These are phyloP conservation scores for Mucor lusitanicus DNA, from an alignment of 371 early-diverging fungal species.

Conservation along the genomic window DNA sequence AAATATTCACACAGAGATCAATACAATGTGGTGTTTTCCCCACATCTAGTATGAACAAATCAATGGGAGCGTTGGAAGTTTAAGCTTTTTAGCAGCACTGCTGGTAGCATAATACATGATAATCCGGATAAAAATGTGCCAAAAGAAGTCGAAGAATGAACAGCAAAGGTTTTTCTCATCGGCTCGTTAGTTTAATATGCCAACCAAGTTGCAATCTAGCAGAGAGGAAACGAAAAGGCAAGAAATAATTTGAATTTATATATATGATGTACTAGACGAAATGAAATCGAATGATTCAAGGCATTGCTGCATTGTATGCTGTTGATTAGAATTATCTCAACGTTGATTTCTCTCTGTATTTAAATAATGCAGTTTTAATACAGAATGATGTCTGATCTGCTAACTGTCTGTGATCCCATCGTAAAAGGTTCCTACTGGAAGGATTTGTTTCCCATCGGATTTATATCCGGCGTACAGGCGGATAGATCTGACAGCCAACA, in stretches of 20 bases:
- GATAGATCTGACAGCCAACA: no score
- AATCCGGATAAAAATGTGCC: neutral
- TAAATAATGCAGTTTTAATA: neutral
- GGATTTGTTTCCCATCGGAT: neutral
- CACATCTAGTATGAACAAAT: neutral
- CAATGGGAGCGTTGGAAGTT: neutral
- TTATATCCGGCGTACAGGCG: neutral
- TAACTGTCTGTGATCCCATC: neutral
- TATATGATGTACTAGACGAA: neutral
- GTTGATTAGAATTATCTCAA: neutral
- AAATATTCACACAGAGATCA: slow-evolving; percentile 2
- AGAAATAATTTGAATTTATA: neutral
- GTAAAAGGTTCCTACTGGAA: neutral
- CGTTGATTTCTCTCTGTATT: neutral
- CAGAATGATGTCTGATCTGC: neutral
- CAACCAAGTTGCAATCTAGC: neutral
- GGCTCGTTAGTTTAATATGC: neutral
- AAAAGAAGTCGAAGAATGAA: neutral
- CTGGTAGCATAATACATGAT: neutral
- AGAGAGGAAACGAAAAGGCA: neutral
- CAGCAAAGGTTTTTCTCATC: neutral
- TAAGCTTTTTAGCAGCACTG: neutral
- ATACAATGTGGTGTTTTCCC: neutral
- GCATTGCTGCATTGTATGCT: neutral
- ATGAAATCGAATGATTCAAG: neutral